Conservation (phyloP, 1,284 basidiomycete species). For the Rhodotorula sp. region DNA sequence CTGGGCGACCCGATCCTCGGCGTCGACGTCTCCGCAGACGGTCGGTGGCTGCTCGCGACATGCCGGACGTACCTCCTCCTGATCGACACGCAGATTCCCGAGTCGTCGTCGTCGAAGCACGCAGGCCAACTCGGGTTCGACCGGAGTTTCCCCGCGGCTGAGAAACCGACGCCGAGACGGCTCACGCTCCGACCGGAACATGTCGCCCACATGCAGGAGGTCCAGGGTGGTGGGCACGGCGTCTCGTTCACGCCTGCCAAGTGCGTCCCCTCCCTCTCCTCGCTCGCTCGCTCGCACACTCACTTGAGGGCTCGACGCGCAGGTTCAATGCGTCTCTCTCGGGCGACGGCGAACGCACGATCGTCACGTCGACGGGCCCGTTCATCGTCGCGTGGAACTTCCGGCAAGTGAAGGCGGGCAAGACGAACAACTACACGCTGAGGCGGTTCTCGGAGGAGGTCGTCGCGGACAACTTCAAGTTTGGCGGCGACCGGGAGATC, state of each 20-base stretch:
- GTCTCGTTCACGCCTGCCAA: constrained; percentile 89
- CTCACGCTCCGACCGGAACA: constrained; percentile 89
- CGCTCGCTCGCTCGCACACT: not conserved
- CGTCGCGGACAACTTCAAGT: constrained; percentile 94
- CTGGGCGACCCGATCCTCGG: constrained; percentile 93
- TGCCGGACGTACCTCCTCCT: constrained; percentile 92
- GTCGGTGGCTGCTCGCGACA: constrained; percentile 93
- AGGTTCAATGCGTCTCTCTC: constrained; percentile 90
- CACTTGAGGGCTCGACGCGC: constrained; percentile 4
- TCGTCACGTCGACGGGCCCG: constrained; percentile 93
- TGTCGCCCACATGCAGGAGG: constrained; percentile 88
- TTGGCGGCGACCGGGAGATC: constrained; percentile 91
- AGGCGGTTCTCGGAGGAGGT: constrained; percentile 81
- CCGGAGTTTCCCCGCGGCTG: constrained; percentile 86
- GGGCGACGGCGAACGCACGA: constrained; percentile 74
- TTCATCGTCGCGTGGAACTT: constrained; percentile 77
- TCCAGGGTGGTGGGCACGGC: constrained; percentile 45
- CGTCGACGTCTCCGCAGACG: constrained; percentile 85
- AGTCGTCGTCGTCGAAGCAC: constrained; percentile 23
- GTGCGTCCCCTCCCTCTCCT: constrained; percentile 51
- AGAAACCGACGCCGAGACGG: constrained; percentile 87
- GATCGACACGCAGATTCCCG: constrained; percentile 82
- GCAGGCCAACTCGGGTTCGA: constrained; percentile 54
- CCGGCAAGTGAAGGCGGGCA: constrained; percentile 86
- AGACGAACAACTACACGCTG: constrained; percentile 87